phyloP scores from a whole-genome alignment of 495 filamentous ascomycete genomes.

The Penicillium ochrochloron region DNA sequence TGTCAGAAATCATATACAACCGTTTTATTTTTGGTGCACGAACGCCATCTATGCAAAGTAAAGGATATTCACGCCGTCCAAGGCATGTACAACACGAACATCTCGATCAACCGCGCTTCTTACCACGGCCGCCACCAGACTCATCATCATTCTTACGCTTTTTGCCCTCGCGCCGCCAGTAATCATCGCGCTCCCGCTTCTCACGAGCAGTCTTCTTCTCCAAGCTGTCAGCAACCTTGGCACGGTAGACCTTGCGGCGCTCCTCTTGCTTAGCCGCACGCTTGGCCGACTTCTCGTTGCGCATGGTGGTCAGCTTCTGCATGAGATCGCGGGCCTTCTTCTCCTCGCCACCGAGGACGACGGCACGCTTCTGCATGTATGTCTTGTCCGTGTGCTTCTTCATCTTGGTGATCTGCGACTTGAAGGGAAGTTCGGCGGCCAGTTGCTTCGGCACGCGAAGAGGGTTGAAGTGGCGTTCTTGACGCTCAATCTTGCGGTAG shows the following conservation, averaged over 20 bases:
- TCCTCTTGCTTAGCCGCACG: constrained; percentile 82
- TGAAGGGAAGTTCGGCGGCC: constrained; percentile 86
- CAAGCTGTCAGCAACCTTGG: constrained; percentile 75
- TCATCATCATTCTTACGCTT: constrained; percentile 75
- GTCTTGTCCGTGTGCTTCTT: constrained; percentile 78
- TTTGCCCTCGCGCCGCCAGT: constrained; percentile 92
- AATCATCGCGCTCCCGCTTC: constrained; percentile 89
- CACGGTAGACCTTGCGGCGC: constrained; percentile 74
- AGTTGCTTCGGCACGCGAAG: constrained; percentile 85
- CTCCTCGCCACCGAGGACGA: constrained; percentile 83
- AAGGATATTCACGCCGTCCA: constrained; percentile 16
- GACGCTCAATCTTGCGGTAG: constrained; percentile 82
- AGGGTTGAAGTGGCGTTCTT: constrained; percentile 87
- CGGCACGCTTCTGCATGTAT: constrained; percentile 92
- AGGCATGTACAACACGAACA: constrained; percentile 28
- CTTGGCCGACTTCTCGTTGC: constrained; percentile 89
- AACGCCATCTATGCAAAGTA: constrained; percentile 38
- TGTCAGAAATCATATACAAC: constrained; percentile 27
- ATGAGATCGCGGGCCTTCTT: constrained; percentile 86
- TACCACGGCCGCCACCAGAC: constrained; percentile 66
- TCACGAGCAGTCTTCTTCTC: constrained; percentile 84
- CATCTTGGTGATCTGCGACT: constrained; percentile 85
- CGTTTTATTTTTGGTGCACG: constrained; percentile 28
- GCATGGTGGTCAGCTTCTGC: constrained; percentile 88
- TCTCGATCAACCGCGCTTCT: constrained; percentile 60